Conservation (phyloP, 75 land plant genomes). For the Sequoia sempervirens region DNA sequence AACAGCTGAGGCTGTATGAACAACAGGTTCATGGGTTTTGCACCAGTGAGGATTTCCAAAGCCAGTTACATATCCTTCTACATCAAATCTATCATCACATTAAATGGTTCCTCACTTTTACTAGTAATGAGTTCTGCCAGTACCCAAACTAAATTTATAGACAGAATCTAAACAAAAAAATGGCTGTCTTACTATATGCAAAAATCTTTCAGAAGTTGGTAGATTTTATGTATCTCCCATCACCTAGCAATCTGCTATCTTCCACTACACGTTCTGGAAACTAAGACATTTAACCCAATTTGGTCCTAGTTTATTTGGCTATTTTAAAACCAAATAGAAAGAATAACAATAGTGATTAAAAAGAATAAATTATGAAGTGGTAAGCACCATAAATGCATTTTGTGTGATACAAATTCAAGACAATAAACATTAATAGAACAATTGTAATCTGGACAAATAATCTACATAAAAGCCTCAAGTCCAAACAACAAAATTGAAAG, state of each 20-base stretch:
- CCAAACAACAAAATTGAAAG: no score
- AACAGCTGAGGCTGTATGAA: constrained; percentile 55
- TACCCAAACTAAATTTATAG: not conserved
- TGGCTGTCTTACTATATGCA: not conserved
- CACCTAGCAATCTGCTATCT: not conserved
- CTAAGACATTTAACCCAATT: not conserved
- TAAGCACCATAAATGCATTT: no score
- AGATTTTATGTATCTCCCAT: not conserved
- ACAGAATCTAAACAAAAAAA: not conserved
- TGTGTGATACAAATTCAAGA: no score
- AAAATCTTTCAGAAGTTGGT: not conserved
- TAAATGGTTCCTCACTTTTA: not conserved
- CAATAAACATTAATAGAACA: no score
- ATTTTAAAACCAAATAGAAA: not conserved
- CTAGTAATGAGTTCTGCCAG: not conserved
- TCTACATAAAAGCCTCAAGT: no score
- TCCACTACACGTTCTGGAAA: not conserved
- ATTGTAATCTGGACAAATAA: no score
- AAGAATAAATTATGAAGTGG: no score
- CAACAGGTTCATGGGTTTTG: constrained; percentile 72
- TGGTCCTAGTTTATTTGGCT: not conserved
- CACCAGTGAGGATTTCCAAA: constrained; percentile 89
- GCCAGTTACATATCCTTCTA: constrained; percentile 70
- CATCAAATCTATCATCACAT: constrained; percentile 62
- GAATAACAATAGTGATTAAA: no score